A percentile compares a stretch with the other conserved stretches of the same genome.
phyloP scores from a whole-genome alignment of 2,329 filamentous ascomycete genomes.

The Fusarium redolens region DNA sequence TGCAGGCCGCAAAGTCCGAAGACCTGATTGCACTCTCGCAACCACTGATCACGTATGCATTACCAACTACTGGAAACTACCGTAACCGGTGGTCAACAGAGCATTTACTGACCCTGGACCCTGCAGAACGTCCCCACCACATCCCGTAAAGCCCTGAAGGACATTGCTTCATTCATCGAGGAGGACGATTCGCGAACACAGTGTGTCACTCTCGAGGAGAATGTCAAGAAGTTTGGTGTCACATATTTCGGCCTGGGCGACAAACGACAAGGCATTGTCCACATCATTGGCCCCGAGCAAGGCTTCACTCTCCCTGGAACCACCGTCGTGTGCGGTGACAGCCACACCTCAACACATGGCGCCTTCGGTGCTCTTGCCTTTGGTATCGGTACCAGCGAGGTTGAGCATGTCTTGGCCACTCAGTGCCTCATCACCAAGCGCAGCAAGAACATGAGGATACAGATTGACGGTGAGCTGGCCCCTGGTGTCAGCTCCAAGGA shows the following conservation, averaged over 20 bases:
- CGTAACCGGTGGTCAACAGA: neutral
- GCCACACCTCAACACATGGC: conserved; percentile 97
- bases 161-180: conserved; percentile 92
- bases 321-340: conserved; percentile 97
- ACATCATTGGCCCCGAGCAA: conserved; percentile 98
- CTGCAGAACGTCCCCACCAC: conserved; percentile 90
- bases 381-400: conserved; percentile 97
- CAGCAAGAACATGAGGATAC: conserved; percentile 98
- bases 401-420: conserved; percentile 97
- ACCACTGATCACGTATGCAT: conserved; percentile 92
- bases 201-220: conserved; percentile 95
- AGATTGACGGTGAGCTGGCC: conserved; percentile 89
- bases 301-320: conserved; percentile 98
- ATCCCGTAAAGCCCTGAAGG: conserved; percentile 91
- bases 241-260: conserved; percentile 98
- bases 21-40: conserved; percentile 95
- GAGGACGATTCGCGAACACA: conserved; percentile 94
- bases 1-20: conserved; percentile 85
- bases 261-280: conserved; percentile 97
- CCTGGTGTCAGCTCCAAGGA: conserved; percentile 97
- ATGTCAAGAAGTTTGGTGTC: conserved; percentile 94
- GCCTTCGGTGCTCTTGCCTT: conserved; percentile 95
- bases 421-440: conserved; percentile 94
- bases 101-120: conserved; percentile 27
- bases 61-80: neutral